These are phyloP conservation scores for Mycena crocata DNA, from an alignment of 768 basidiomycete species.

Conservation along the genomic window DNA sequence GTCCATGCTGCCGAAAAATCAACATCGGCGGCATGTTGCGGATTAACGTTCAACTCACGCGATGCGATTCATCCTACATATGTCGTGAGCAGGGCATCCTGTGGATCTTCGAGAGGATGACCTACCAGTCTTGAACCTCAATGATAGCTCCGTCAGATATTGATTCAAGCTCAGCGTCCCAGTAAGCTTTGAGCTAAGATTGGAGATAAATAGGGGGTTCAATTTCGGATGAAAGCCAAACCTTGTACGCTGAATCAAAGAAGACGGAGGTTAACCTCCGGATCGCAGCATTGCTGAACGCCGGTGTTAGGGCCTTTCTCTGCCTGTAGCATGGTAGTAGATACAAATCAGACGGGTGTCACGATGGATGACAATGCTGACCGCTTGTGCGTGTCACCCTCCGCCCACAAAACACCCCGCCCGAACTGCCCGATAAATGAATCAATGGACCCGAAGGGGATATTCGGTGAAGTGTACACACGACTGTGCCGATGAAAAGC, in stretches of 20 bases:
- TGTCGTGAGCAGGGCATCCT: conserved; percentile 1
- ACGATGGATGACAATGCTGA: background rate
- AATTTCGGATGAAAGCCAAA: conserved; percentile 25
- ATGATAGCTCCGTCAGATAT: conserved; percentile 36
- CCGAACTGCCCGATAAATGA: conserved; percentile 17
- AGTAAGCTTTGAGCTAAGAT: conserved; percentile 23
- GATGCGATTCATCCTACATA: conserved; percentile 52
- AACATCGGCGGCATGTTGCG: no score
- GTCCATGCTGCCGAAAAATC: conserved; percentile 37
- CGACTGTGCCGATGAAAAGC: conserved; percentile 8
- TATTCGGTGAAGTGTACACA: background rate
- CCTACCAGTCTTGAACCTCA: conserved; percentile 49
- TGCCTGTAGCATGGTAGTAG: conserved; percentile 38
- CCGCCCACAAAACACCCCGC: conserved; percentile 31
- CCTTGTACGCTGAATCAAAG: conserved; percentile 57
- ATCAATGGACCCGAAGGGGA: background rate
- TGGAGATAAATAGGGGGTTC: background rate
- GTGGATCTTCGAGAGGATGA: background rate
- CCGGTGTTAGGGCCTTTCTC: conserved; percentile 52
- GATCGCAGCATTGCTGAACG: conserved; percentile 55
- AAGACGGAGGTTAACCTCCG: conserved; percentile 50
- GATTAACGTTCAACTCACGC: conserved; percentile 40
- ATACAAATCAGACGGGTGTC: background rate
- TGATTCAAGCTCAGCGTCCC: conserved; percentile 29
- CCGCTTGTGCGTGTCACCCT: conserved; percentile 40